A percentile compares a stretch with the other conserved stretches of the same genome.
Evolutionary conservation across 805 yeast species (phyloP).

Genomic region (Kuraishia piskuri): DNA sequence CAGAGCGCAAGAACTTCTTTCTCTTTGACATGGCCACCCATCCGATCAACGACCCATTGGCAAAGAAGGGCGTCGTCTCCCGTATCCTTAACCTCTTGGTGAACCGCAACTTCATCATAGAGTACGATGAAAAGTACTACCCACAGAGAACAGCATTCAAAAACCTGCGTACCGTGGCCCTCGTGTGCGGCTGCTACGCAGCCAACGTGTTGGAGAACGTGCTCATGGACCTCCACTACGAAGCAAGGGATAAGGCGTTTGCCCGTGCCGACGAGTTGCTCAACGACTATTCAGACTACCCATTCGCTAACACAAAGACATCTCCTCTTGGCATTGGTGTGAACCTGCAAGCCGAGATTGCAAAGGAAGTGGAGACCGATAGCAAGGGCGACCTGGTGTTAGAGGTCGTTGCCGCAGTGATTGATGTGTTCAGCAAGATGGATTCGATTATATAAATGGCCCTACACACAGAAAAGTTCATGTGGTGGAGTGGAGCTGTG

Average conservation of each 20-base stretch:
- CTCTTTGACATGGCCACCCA: constrained; percentile 98
- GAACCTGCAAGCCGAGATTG: constrained; percentile 47
- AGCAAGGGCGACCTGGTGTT: constrained; percentile 53
- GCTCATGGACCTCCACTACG: constrained; percentile 66
- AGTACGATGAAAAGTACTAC: constrained; percentile 51
- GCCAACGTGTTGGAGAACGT: constrained; percentile 95
- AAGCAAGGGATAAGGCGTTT: constrained; percentile 86
- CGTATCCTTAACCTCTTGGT: constrained; percentile 66
- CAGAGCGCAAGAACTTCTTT: constrained; percentile 91
- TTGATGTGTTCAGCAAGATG: constrained; percentile 84
- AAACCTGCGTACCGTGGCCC: constrained; percentile 67
- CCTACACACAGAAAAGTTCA: neutral
- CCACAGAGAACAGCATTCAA: constrained; percentile 61
- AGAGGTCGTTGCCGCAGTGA: constrained; percentile 89
- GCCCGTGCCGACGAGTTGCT: constrained; percentile 90
- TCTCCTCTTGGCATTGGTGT: constrained; percentile 64
- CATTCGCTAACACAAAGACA: constrained; percentile 48
- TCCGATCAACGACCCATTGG: constrained; percentile 79
- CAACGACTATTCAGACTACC: constrained; percentile 75
- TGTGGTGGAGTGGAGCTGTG: neutral
- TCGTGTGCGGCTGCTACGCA: constrained; percentile 87
- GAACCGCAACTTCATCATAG: constrained; percentile 56
- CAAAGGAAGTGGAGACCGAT: constrained; percentile 41
- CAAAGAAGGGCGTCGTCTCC: constrained; percentile 73
- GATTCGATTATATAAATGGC: constrained; percentile 63